These are phyloP conservation scores for Canna indica DNA, from an alignment of 176 grass and related monocot species.

Conservation along the genomic window DNA sequence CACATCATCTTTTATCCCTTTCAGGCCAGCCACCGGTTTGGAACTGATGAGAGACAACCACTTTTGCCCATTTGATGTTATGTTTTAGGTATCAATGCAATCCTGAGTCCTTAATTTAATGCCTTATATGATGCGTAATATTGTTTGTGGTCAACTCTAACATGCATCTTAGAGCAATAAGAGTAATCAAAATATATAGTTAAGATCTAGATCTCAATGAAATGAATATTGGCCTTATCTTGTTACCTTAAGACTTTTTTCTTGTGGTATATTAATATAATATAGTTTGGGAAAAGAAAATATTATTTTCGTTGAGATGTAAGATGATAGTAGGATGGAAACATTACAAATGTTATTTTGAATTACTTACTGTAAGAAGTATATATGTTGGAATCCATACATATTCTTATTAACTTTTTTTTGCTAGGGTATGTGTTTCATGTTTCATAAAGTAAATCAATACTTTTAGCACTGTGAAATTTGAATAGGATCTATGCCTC, in stretches of 20 bases:
- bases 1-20: slow-evolving; percentile 19
- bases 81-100: slow-evolving; percentile 26
- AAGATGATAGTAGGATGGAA: no score
- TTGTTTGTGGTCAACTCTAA: background rate
- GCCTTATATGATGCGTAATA: background rate
- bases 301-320: no score
- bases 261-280: no score
- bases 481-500: no score
- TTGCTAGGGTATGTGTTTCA: no score
- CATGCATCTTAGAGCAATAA: background rate
- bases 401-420: no score
- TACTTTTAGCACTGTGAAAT: no score
- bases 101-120: background rate
- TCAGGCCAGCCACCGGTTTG: slow-evolving; percentile 48
- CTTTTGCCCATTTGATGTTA: slow-evolving; percentile 61
- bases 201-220: background rate
- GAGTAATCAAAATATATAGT: background rate
- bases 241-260: background rate
- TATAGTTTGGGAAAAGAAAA: no score
- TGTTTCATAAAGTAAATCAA: no score
- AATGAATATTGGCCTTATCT: background rate
- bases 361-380: no score
- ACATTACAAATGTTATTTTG: no score
- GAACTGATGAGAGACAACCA: slow-evolving; percentile 65
- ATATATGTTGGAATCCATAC: no score